Base-by-base conservation (phyloP, 1,139 yeast species). In the Pneumocystis sp. region DNA sequence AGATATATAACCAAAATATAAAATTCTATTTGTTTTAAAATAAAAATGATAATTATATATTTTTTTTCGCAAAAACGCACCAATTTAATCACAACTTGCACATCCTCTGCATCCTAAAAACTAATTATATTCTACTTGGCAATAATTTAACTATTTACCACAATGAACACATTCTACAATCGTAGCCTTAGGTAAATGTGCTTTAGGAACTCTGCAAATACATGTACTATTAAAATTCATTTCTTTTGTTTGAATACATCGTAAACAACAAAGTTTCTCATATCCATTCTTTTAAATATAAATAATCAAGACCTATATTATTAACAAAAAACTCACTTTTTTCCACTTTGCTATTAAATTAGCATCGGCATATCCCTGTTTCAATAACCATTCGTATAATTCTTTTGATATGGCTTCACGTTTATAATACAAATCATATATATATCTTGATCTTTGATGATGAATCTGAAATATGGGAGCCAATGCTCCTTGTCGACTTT, bases 311-410 rank as follows among this genome's bases (percentile, higher is more conserved):
- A 61, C 31, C 25, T 17, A 29, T 29, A 34, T 37, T 34, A 61
- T 15, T 17, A 42, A 7, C 25, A 44, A 61, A 21, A 37, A 15
- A 10, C 65, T 66, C 72, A 83, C 85, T 72, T 88, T 89, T 74
- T 85, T 85, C 97, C 97, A 90, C 74, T 90, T 90, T 45, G 96
- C 95, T 57, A 90, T 88, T 67, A 90, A 77, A 61, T 83, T 81
- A 6, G 79, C 83, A 73, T 90, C 93, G 1, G 83, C 87, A 70
- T 84, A 83, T 66, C 83, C 82, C 71, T 87, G 85, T 69, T 82
- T 81, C 65, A 89, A 72, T 35, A 90, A 77, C 89, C 93, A 90
- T 62, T 85, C 84, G 73, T 89, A 90, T n/a, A 90, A 77, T 60
- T 85, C 85, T 62, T 78, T 76, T 1, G 86, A 80, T 50, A 90